phyloP scores from a whole-genome alignment of 2,329 filamentous ascomycete species.

The Penicillium capsulatum region DNA sequence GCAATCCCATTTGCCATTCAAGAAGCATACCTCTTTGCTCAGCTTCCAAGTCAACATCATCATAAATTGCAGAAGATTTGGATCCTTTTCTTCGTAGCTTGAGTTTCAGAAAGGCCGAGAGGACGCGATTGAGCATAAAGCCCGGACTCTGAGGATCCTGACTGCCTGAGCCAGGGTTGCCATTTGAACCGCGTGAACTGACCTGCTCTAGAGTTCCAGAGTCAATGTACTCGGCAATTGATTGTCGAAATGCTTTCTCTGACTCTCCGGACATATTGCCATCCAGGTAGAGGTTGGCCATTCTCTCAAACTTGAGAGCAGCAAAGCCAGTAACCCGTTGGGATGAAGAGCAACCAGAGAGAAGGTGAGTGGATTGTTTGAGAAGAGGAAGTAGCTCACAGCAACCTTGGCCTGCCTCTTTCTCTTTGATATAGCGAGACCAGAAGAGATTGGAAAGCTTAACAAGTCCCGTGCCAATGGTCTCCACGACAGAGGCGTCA shows the following conservation, averaged over 20 bases:
- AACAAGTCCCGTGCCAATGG: constrained; percentile 29
- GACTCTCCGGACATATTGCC: constrained; percentile 35
- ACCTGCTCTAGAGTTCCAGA: constrained; percentile 35
- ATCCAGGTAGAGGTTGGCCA: constrained; percentile 41
- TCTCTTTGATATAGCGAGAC: constrained; percentile 45
- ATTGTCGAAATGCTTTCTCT: constrained; percentile 35
- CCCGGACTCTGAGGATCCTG: constrained; percentile 34
- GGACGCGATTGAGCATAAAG: constrained; percentile 38
- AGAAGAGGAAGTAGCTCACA: constrained; percentile 37
- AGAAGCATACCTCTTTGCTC: constrained; percentile 30
- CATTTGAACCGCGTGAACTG: constrained; percentile 22
- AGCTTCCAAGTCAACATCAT: constrained; percentile 27
- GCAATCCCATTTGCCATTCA: constrained; percentile 38
- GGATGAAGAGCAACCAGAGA: constrained; percentile 31
- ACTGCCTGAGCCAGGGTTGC: constrained; percentile 26
- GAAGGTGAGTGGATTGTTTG: constrained; percentile 39
- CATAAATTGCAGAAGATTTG: constrained; percentile 28
- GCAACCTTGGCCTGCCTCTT: constrained; percentile 32
- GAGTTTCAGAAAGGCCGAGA: constrained; percentile 35
- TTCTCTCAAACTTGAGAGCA: constrained; percentile 44
- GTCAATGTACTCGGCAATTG: constrained; percentile 41
- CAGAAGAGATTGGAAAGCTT: constrained; percentile 47
- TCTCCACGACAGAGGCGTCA: constrained; percentile 19
- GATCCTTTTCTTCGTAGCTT: constrained; percentile 31
- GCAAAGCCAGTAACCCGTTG: constrained; percentile 40